These are phyloP conservation scores for Diplosphaera chodatii DNA, from an alignment of 139 green algal genomes.

Conservation along the genomic window DNA sequence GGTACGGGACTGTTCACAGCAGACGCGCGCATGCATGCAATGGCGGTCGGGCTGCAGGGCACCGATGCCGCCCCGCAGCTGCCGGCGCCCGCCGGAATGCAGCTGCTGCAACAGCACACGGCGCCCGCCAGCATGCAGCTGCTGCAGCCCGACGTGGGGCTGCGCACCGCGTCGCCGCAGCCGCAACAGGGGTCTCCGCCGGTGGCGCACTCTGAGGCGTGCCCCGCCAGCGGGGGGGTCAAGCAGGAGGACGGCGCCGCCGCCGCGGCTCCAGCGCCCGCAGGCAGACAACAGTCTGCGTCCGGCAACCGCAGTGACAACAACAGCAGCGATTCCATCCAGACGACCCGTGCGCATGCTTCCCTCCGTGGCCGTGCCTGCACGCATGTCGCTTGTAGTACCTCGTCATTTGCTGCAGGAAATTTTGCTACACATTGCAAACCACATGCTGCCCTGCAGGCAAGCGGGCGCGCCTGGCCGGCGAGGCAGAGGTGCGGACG, in stretches of 20 bases:
- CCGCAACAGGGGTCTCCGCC: neutral
- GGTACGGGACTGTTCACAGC: conserved; percentile 42
- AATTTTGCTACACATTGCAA: too few species aligned
- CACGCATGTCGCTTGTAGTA: too few species aligned
- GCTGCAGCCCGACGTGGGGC: too few species aligned
- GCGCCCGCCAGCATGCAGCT: too few species aligned
- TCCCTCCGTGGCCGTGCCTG: neutral
- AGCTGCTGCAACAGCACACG: neutral
- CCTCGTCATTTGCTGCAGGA: too few species aligned
- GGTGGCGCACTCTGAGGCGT: neutral
- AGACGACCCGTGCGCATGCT: neutral
- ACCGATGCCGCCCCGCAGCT: neutral
- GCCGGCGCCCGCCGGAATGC: neutral
- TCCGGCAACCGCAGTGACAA: neutral
- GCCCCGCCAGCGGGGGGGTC: neutral
- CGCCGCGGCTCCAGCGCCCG: neutral
- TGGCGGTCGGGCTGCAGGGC: conserved; percentile 32
- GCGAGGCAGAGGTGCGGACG: neutral
- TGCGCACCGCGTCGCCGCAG: neutral
- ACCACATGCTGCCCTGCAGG: neutral
- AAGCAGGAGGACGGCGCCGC: conserved; percentile 6
- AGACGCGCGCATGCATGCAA: conserved; percentile 27
- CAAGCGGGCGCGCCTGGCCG: neutral
- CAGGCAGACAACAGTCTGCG: neutral
- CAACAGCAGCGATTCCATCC: neutral